Percentiles rank a stretch among this genome's conserved stretches.
Evolutionary conservation across 495 filamentous ascomycete species (phyloP).

Genomic region (Annulohypoxylon bovei): DNA sequence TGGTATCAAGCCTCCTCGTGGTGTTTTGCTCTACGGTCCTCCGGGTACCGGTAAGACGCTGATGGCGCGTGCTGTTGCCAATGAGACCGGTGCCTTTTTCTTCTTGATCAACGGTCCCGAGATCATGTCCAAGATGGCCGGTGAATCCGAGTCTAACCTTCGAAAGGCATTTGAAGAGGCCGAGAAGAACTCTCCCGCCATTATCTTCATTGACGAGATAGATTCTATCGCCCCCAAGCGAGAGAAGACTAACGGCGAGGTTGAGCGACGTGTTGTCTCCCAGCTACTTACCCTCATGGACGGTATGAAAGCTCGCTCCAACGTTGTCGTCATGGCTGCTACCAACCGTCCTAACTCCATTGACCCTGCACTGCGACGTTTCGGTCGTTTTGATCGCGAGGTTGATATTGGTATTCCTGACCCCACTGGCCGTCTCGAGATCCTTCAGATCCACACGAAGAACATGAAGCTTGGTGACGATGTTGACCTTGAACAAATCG

Average conservation of each 20-base stretch:
- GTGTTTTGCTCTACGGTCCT: conserved; percentile 97
- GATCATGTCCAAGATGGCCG: conserved; percentile 99
- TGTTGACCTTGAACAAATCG: conserved; percentile 96
- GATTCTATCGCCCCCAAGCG: conserved; percentile 99
- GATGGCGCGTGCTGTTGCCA: conserved; percentile 98
- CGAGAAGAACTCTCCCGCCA: conserved; percentile 98
- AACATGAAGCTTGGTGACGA: conserved; percentile 99
- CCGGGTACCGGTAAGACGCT: conserved; percentile 99
- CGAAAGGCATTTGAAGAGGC: conserved; percentile 98
- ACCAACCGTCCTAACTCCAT: conserved; percentile 98
- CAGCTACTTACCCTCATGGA: conserved; percentile 99
- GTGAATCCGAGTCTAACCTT: conserved; percentile 97
- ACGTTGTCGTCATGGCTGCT: conserved; percentile 98
- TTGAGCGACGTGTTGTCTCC: conserved; percentile 97
- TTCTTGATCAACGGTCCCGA: conserved; percentile 99
- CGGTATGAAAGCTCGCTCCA: conserved; percentile 98
- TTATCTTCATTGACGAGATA: conserved; percentile 99
- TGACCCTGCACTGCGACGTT: conserved; percentile 95
- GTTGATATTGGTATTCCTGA: conserved; percentile 98
- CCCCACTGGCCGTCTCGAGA: conserved; percentile 97
- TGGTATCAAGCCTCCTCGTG: conserved; percentile 98
- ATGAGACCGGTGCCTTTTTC: conserved; percentile 99
- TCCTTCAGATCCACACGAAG: conserved; percentile 99
- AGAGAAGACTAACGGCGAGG: conserved; percentile 99
- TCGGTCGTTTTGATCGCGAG: conserved; percentile 98